phyloP scores from a whole-genome alignment of 2,329 filamentous ascomycete genomes.

The Truncatella angustata region DNA sequence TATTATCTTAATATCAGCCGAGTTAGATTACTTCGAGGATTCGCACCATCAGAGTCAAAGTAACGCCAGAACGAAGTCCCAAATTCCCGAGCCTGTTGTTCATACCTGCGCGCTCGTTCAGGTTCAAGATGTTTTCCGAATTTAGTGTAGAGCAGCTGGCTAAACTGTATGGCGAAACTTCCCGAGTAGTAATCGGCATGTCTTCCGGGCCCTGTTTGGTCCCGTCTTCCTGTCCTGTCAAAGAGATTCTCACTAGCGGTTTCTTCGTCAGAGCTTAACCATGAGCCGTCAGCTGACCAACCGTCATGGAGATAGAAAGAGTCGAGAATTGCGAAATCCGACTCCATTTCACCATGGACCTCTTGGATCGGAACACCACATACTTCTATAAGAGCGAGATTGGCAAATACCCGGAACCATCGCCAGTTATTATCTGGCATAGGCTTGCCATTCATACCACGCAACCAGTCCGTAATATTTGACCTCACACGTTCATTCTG shows the following conservation, averaged over 20 bases:
- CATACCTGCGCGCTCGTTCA: slow-evolving; percentile 34
- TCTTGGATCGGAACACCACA: slow-evolving; percentile 34
- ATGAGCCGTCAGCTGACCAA: slow-evolving; percentile 47
- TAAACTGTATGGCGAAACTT: slow-evolving; percentile 53
- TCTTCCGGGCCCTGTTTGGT: no score
- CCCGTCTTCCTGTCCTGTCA: slow-evolving; percentile 23
- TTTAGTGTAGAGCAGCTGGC: slow-evolving; percentile 44
- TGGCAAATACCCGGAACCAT: slow-evolving; percentile 51
- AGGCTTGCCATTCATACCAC: no score
- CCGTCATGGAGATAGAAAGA: slow-evolving; percentile 42
- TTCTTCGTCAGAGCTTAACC: no score
- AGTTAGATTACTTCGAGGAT: no score
- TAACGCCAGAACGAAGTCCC: slow-evolving; percentile 43
- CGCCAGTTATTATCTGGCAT: slow-evolving; percentile 55
- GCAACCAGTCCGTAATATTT: no score
- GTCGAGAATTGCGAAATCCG: slow-evolving; percentile 42
- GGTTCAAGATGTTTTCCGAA: slow-evolving; percentile 41
- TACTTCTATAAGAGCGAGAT: slow-evolving; percentile 41
- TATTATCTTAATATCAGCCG: no score
- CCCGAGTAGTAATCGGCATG: slow-evolving; percentile 54
- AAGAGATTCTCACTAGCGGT: no score
- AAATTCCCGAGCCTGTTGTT: slow-evolving; percentile 38
- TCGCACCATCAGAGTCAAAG: slow-evolving; percentile 42
- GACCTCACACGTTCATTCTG: no score
- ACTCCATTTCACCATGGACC: slow-evolving; percentile 34